Evolutionary conservation across 2,329 filamentous ascomycete species (phyloP).

Genomic region (Arthrobotrys entomopaga): DNA sequence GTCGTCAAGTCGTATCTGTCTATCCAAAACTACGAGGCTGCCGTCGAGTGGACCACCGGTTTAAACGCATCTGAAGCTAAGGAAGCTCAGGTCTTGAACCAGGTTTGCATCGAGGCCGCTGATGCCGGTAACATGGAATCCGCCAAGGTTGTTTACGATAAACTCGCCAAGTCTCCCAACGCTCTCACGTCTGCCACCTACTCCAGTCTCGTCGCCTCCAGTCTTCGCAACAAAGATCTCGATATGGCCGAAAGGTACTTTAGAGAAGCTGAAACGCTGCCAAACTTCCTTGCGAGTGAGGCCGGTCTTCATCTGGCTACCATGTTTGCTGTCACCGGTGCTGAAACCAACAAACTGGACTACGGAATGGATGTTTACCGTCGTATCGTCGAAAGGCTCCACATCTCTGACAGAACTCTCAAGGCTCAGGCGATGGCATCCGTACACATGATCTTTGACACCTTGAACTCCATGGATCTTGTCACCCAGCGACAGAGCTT

Average conservation of each 20-base stretch:
- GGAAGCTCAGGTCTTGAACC: slow-evolving; percentile 49
- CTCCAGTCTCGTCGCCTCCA: slow-evolving; percentile 45
- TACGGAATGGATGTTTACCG: slow-evolving; percentile 54
- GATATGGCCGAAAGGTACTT: slow-evolving; percentile 52
- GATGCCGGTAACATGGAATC: slow-evolving; percentile 50
- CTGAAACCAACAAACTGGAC: slow-evolving; percentile 37
- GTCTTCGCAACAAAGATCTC: slow-evolving; percentile 52
- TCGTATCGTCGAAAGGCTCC: slow-evolving; percentile 44
- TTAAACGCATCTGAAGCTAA: slow-evolving; percentile 48
- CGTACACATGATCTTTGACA: slow-evolving; percentile 49
- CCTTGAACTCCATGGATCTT: slow-evolving; percentile 46
- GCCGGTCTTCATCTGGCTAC: slow-evolving; percentile 45
- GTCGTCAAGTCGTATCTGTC: slow-evolving; percentile 54
- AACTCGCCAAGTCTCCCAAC: slow-evolving; percentile 39
- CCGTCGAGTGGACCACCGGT: slow-evolving; percentile 53
- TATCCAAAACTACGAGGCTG: slow-evolving; percentile 50
- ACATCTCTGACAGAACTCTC: slow-evolving; percentile 24
- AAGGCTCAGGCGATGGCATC: slow-evolving; percentile 43
- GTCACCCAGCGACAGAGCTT: slow-evolving; percentile 57
- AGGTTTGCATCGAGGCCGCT: slow-evolving; percentile 50
- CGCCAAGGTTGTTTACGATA: slow-evolving; percentile 45
- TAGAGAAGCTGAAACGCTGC: slow-evolving; percentile 42
- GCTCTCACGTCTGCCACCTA: slow-evolving; percentile 33
- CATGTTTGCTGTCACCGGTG: slow-evolving; percentile 45
- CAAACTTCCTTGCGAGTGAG: slow-evolving; percentile 48